Conservation (phyloP, 805 yeast species). For the Saturnispora galanensis region DNA sequence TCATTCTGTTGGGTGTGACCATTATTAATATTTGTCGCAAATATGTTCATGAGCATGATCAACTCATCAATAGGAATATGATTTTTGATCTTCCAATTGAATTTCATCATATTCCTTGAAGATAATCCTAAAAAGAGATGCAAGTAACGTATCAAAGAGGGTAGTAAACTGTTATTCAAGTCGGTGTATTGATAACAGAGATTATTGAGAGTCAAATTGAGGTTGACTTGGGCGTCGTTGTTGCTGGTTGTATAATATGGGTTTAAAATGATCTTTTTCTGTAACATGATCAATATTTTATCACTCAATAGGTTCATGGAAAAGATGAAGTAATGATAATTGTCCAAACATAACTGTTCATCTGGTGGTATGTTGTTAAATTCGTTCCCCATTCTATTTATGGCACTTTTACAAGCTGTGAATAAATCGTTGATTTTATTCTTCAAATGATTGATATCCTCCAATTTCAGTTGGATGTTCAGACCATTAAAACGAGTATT, state of each 20-base stretch:
- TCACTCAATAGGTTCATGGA: constrained; percentile 42
- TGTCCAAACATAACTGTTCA: constrained; percentile 28
- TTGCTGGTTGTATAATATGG: constrained; percentile 12
- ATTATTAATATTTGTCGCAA: constrained; percentile 42
- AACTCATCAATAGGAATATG: constrained; percentile 55
- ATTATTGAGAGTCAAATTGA: constrained; percentile 12
- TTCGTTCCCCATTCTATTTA: constrained; percentile 28
- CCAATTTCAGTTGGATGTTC: constrained; percentile 30
- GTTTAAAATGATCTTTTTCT: constrained; percentile 27
- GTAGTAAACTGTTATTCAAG: constrained; percentile 42
- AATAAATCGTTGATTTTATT: constrained; percentile 40
- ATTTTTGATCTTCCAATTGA: constrained; percentile 52
- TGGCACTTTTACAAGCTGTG: constrained; percentile 39
- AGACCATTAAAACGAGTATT: constrained; percentile 43
- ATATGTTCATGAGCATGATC: constrained; percentile 40
- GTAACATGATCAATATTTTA: constrained; percentile 36
- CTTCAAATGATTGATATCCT: constrained; percentile 36
- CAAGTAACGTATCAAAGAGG: constrained; percentile 46
- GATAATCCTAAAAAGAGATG: constrained; percentile 45
- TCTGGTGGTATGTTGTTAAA: constrained; percentile 6
- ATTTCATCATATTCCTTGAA: constrained; percentile 28
- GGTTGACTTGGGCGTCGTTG: constrained; percentile 7
- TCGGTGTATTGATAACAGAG: constrained; percentile 38
- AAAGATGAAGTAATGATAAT: constrained; percentile 6
- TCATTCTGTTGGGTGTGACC: constrained; percentile 17